These are phyloP conservation scores for Ophiostoma novo-ulmi DNA, from an alignment of 2,329 filamentous ascomycete genomes.

Conservation along the genomic window DNA sequence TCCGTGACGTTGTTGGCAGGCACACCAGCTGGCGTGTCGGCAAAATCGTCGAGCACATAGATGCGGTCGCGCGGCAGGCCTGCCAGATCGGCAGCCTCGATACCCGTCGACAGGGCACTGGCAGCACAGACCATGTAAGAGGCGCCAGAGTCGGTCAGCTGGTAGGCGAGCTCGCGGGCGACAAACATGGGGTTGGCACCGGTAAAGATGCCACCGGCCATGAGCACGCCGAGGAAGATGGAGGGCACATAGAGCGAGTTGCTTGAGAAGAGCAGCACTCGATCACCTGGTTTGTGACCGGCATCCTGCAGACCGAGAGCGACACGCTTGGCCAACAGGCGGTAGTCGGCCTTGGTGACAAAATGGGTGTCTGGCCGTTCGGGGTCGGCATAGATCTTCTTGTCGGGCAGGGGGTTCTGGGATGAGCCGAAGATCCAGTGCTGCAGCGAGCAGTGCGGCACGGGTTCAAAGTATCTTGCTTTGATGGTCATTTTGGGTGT, in stretches of 20 bases:
- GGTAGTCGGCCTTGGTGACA: constrained; percentile 59
- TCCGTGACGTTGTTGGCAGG: constrained; percentile 19
- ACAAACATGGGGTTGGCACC: constrained; percentile 51
- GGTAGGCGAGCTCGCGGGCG: constrained; percentile 66
- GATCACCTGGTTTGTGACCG: constrained; percentile 62
- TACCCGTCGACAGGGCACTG: constrained; percentile 53
- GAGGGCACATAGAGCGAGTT: constrained; percentile 70
- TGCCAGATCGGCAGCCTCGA: constrained; percentile 58
- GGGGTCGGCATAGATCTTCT: constrained; percentile 57
- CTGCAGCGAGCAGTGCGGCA: constrained; percentile 48
- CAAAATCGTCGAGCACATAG: constrained; percentile 59
- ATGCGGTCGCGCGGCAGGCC: constrained; percentile 52
- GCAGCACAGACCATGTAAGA: constrained; percentile 62
- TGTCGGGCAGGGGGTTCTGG: constrained; percentile 40
- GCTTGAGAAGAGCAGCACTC: constrained; percentile 66
- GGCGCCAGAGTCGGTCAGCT: constrained; percentile 66
- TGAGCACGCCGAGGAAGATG: constrained; percentile 66
- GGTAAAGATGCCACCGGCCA: constrained; percentile 73
- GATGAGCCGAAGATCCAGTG: constrained; percentile 53
- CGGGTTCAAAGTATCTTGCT: constrained; percentile 43
- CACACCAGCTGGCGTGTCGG: constrained; percentile 36
- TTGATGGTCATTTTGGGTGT: constrained; percentile 41
- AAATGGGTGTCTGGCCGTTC: constrained; percentile 61
- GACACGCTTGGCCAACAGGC: constrained; percentile 66
- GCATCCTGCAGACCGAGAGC: constrained; percentile 60